phyloP scores from a whole-genome alignment of 805 yeast species.

The Priceomyces haplophilus region DNA sequence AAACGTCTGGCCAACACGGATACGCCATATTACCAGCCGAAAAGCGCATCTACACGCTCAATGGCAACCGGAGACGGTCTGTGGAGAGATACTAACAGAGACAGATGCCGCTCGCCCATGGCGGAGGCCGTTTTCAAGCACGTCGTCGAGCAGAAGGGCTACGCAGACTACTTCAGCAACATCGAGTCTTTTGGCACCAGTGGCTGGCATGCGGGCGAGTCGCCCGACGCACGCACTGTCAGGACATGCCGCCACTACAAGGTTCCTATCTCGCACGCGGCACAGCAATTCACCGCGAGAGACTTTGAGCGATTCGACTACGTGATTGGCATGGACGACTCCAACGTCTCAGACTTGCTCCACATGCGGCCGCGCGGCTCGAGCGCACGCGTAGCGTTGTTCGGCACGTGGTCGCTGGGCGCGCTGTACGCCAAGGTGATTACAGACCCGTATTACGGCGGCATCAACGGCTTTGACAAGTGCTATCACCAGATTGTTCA shows the following conservation, averaged over 20 bases:
- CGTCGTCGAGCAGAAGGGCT: conserved; percentile 52
- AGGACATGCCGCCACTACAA: conserved; percentile 66
- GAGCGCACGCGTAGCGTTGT: conserved; percentile 53
- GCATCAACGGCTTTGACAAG: conserved; percentile 73
- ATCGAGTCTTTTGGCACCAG: conserved; percentile 91
- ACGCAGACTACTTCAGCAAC: conserved; percentile 39
- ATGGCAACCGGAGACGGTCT: not conserved
- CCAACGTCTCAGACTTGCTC: conserved; percentile 50
- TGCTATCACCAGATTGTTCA: conserved; percentile 73
- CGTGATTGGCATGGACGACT: conserved; percentile 68
- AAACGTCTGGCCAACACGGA: too few species aligned
- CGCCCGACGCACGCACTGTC: conserved; percentile 74
- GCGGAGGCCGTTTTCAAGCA: conserved; percentile 89
- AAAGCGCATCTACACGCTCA: too few species aligned
- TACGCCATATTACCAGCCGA: not conserved
- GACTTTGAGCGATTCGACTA: conserved; percentile 64
- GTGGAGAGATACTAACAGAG: conserved; percentile 15
- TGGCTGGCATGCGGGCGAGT: conserved; percentile 78
- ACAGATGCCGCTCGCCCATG: conserved; percentile 92
- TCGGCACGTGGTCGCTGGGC: conserved; percentile 78
- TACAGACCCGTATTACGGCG: conserved; percentile 93
- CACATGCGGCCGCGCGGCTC: conserved; percentile 51
- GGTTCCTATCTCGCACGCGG: conserved; percentile 70
- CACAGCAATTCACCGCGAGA: conserved; percentile 58
- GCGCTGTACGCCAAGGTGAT: conserved; percentile 53